Conservation (phyloP, 2,329 filamentous ascomycete genomes). For the Neopestalotiopsis sp. region DNA sequence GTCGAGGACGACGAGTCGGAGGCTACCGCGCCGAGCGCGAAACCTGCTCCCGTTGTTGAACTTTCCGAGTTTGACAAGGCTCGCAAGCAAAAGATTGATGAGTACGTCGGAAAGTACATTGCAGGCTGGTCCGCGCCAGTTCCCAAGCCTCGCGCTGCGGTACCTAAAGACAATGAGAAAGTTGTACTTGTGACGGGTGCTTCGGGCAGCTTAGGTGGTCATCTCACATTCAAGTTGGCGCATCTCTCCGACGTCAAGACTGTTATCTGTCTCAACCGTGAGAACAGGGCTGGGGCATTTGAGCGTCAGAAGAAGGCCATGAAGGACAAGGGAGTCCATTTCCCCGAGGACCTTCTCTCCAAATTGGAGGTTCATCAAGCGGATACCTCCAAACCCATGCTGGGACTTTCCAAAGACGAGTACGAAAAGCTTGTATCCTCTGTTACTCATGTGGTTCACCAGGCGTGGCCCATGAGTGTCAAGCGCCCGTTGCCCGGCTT, state of each 20-base stretch:
- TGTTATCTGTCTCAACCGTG: conserved; percentile 19
- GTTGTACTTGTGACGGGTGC: conserved; percentile 19
- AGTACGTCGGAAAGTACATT: conserved; percentile 21
- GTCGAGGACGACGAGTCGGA: background rate
- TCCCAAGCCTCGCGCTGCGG: background rate
- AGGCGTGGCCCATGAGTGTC: conserved; percentile 61
- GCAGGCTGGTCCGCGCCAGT: conserved; percentile 13
- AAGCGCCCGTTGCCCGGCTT: conserved; percentile 54
- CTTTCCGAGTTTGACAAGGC: conserved; percentile 26
- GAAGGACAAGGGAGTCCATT: background rate
- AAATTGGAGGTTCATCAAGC: conserved; percentile 36
- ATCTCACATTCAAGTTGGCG: conserved; percentile 10
- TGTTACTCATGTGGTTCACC: conserved; percentile 56
- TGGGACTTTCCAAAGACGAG: conserved; percentile 50
- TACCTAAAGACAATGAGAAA: background rate
- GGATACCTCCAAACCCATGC: conserved; percentile 49
- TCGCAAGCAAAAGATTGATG: conserved; percentile 19
- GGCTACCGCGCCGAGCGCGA: background rate
- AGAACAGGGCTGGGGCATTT: background rate
- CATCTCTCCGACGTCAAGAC: conserved; percentile 1
- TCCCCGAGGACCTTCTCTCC: background rate
- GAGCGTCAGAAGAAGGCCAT: conserved; percentile 16
- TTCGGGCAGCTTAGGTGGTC: conserved; percentile 11
- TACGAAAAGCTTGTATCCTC: conserved; percentile 44
- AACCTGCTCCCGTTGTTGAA: conserved; percentile 20